A percentile compares a stretch with the other conserved stretches of the same genome.
Evolutionary conservation across 306 rosid species (phyloP).

Genomic region (Vachellia collinsii): DNA sequence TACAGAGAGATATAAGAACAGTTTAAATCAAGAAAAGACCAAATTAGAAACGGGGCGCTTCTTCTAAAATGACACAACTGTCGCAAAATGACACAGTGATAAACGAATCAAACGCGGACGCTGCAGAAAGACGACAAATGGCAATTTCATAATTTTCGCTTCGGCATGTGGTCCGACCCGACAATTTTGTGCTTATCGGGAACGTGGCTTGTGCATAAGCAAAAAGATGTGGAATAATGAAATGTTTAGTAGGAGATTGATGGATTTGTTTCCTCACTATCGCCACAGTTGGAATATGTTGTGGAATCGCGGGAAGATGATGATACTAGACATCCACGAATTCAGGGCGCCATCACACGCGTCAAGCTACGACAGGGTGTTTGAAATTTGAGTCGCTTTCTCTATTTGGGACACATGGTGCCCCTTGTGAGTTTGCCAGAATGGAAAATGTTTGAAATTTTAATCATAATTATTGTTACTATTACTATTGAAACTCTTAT

Average conservation of each 20-base stretch:
- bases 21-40: background rate
- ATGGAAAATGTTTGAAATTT: too few species aligned
- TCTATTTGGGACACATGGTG: background rate
- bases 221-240: background rate
- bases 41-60: background rate
- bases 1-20: background rate
- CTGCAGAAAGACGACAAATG: background rate
- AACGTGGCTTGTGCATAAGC: background rate
- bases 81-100: background rate
- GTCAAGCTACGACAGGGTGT: background rate
- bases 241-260: background rate
- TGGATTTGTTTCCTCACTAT: background rate
- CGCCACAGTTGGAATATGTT: background rate
- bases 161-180: background rate
- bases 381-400: background rate
- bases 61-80: background rate
- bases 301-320: background rate
- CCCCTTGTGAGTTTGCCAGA: background rate
- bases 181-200: background rate
- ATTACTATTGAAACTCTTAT: too few species aligned
- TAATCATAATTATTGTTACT: too few species aligned
- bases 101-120: background rate
- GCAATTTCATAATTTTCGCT: background rate
- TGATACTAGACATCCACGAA: background rate
- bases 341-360: background rate